Percentiles rank a stretch among this genome's conserved stretches.
These are phyloP conservation scores for Cutaneotrichosporon curvatum DNA, from an alignment of 1,284 basidiomycete species.

Conservation along the genomic window DNA sequence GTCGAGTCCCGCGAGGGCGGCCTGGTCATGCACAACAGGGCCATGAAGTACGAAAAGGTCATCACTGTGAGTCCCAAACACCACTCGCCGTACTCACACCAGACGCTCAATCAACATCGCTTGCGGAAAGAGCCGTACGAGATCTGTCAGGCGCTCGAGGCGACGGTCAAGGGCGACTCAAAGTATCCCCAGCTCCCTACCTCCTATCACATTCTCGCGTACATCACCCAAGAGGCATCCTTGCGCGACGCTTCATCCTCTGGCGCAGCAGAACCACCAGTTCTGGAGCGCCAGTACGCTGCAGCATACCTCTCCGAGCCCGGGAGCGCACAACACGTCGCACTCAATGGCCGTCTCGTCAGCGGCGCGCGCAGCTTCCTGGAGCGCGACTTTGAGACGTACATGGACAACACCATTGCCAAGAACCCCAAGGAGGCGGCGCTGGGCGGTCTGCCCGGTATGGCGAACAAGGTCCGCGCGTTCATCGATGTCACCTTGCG, in stretches of 20 bases:
- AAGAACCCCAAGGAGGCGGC: constrained; percentile 75
- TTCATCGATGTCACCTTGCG: constrained; percentile 62
- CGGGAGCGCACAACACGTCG: constrained; percentile 18
- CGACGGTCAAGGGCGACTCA: constrained; percentile 36
- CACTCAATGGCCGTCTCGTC: constrained; percentile 32
- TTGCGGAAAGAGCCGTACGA: constrained; percentile 33
- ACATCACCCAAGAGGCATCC: constrained; percentile 48
- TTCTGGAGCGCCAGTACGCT: constrained; percentile 49
- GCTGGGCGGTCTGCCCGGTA: constrained; percentile 84
- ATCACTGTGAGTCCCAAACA: constrained; percentile 52
- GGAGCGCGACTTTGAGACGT: constrained; percentile 68
- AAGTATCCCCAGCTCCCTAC: constrained; percentile 44
- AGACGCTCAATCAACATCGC: constrained; percentile 32
- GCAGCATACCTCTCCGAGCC: constrained; percentile 45
- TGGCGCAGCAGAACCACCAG: constrained; percentile 4
- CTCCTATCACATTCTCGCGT: constrained; percentile 45
- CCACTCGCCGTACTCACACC: background rate
- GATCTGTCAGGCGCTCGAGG: constrained; percentile 32
- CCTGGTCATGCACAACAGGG: constrained; percentile 69
- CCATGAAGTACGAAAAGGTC: constrained; percentile 87
- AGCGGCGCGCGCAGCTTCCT: constrained; percentile 47
- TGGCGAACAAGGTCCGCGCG: constrained; percentile 80
- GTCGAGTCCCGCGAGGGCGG: constrained; percentile 36
- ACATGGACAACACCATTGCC: constrained; percentile 78
- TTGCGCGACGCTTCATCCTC: constrained; percentile 23